A percentile compares a stretch with the other conserved stretches of the same genome.
phyloP scores from a whole-genome alignment of 1,139 yeast genomes.

The Suhomyces kunorum region DNA sequence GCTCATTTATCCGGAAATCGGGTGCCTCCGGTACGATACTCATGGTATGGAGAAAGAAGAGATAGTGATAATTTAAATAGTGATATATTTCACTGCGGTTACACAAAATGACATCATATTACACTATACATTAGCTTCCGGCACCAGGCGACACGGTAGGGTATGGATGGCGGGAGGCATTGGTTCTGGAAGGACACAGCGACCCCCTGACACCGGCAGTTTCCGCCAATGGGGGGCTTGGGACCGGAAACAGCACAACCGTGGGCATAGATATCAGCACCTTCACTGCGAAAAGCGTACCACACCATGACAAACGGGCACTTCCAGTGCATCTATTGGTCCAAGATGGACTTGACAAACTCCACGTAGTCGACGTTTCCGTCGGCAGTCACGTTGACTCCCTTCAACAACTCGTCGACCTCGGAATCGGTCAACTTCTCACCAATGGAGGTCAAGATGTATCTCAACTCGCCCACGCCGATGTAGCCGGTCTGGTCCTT shows the following conservation, averaged over 20 bases:
- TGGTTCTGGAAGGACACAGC: too few relatives aligned
- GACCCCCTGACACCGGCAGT: too few relatives aligned
- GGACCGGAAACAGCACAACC: too few relatives aligned
- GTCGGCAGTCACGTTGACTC: constrained; percentile 89
- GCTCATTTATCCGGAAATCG: constrained; percentile 27
- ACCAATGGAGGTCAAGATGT: constrained; percentile 93
- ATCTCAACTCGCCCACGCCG: constrained; percentile 95
- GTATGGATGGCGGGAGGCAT: not conserved
- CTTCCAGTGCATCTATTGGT: constrained; percentile 53
- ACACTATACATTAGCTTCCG: constrained; percentile 4
- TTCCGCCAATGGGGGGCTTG: too few relatives aligned
- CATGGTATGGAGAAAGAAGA: not conserved
- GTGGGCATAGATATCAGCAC: too few relatives aligned
- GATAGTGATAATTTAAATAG: not conserved
- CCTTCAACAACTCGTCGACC: constrained; percentile 94
- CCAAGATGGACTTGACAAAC: constrained; percentile 89
- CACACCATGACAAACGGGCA: too few relatives aligned
- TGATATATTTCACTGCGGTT: constrained; percentile 2
- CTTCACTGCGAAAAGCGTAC: too few relatives aligned
- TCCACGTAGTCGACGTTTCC: constrained; percentile 95
- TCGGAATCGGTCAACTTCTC: constrained; percentile 88
- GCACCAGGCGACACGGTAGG: not conserved
- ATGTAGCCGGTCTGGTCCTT: constrained; percentile 94
- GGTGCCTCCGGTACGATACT: not conserved
- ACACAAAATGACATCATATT: constrained; percentile 8